Conservation (phyloP, 2,329 filamentous ascomycete species). For the Fusarium ambrosium region DNA sequence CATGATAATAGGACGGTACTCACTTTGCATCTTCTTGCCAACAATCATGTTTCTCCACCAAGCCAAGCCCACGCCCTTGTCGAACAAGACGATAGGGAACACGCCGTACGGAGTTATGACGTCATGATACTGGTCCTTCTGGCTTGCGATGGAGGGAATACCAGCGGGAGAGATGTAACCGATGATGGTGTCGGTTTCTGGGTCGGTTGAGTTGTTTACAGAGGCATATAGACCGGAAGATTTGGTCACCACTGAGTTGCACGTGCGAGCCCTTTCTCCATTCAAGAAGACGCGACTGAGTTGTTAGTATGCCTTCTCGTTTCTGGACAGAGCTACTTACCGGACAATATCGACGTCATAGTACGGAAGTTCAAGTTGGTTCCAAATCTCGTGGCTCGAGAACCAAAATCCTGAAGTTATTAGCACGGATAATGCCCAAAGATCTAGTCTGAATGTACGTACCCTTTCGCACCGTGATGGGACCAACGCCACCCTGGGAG, state of each 20-base stretch:
- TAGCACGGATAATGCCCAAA: too few relatives aligned
- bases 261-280: slow-evolving; percentile 57
- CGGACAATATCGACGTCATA: slow-evolving; percentile 56
- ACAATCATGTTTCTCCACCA: slow-evolving; percentile 60
- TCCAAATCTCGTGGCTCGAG: slow-evolving; percentile 58
- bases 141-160: slow-evolving; percentile 56
- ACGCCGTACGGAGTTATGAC: slow-evolving; percentile 58
- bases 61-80: slow-evolving; percentile 55
- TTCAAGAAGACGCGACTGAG: slow-evolving; percentile 55
- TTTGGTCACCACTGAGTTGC: slow-evolving; percentile 56
- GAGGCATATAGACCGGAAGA: slow-evolving; percentile 58
- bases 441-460: too few relatives aligned
- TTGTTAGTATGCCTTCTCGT: background rate
- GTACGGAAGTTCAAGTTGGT: slow-evolving; percentile 58
- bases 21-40: slow-evolving; percentile 61
- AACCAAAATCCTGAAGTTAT: slow-evolving; percentile 54
- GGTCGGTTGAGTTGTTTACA: slow-evolving; percentile 58
- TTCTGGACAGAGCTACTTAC: slow-evolving; percentile 24
- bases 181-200: slow-evolving; percentile 52
- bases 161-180: slow-evolving; percentile 58
- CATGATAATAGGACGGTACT: slow-evolving; percentile 4
- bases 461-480: slow-evolving; percentile 58
- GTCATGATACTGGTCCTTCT: slow-evolving; percentile 56
- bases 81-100: slow-evolving; percentile 55
- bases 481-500: slow-evolving; percentile 52